Evolutionary conservation across 2,329 filamentous ascomycete species (phyloP), one percentile per base, ranked within the genome.

Genomic region (Sporothrix mexicana): DNA sequence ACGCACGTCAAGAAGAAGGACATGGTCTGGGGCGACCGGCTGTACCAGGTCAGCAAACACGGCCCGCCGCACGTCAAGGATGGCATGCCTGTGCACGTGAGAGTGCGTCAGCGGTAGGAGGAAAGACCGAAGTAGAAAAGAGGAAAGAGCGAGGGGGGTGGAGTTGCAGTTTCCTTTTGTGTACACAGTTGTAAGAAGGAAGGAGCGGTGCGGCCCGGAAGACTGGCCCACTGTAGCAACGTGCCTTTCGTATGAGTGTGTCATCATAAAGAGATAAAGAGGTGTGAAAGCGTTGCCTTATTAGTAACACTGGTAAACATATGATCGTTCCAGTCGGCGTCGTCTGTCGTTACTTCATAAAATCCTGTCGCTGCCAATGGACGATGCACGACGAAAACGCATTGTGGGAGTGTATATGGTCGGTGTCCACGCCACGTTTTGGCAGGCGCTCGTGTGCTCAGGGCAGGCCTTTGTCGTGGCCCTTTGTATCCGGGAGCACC

Each of bases 81-180:
- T 61, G 79, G 78, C 9, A 82, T 83, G 80, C 81, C 82, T 2
- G 80, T 82, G 1, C 81, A 79, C 64, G 79, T 82, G n/a, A 78
- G 78, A 55, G 68, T 76, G 47, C 73, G 77, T 13, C 53, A 69
- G 57, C 25, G 69, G 59, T 51, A 55, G 10, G 8, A 30, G 5
- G 2, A 4, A 41, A 25, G 12, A 62, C 0, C 13, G 30, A 36
- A 36, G 30, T n/a, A 36, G 5, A 36, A 36, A 36, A 36, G 30
- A 36, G 30, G 30, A 36, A 36, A 36, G 30, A 36, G 30, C 30
- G 30, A 36, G 7, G 30, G 30, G 30, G 30, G 4, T 36, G 30
- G 30, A 36, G 30, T 36, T 7, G 30, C 4, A 36, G 4, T 36
- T 36, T 4, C 30, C 30, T 36, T 7, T 36, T 36, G 30, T 36